Base-by-base conservation (phyloP, 345 rosid genomes). In the Populus pruinosa region DNA sequence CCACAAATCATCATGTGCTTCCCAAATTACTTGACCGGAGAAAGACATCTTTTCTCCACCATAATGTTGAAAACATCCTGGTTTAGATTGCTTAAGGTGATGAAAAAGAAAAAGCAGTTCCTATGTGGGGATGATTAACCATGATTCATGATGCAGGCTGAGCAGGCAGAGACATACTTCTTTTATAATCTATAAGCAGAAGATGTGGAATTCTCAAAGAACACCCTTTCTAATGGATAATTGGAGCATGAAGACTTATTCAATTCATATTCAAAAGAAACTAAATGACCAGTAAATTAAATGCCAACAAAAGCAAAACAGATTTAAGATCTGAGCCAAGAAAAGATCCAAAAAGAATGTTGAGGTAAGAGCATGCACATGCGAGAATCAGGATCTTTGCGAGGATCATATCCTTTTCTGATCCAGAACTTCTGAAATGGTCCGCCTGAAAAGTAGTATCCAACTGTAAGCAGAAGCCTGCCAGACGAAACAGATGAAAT, bases 341-440 rank as follows among this genome's bases (percentile, higher is more conserved):
- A 50, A 50, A 50, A 50, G 47, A 43, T 43, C 47, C 47, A 43
- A 43, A 43, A 43, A 43, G 47, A 43, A 43, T 43, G 47, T 43
- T 11, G 47, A 43, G 14, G 47, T 18, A 53, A 76, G 77, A 68
- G 78, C 18, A 71, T 95, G 91, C 85, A 93, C 99, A 90, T 90
- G 85, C 95, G 89, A 80, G 99, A 94, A 78, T 92, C 94, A 29
- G 97, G 97, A 88, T 96, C 98, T 82, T 83, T 87, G 65, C 97
- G 93, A 73, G 99, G 99, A 87, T 96, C 99, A 79, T 96, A 96
- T 82, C 97, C 99, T 87, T 92, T 94, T 83, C 81, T 91, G 79
- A 96, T 92, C 99, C 99, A 96, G 84, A 96, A 91, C 82, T 89
- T 90, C 75, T 81, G 90, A 89, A 88, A 94, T 39, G 99, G 99